Evolutionary conservation across 495 filamentous ascomycete genomes (phyloP), one percentile per base, ranked within the genome.

Genomic region (Penicillium roqueforti): DNA sequence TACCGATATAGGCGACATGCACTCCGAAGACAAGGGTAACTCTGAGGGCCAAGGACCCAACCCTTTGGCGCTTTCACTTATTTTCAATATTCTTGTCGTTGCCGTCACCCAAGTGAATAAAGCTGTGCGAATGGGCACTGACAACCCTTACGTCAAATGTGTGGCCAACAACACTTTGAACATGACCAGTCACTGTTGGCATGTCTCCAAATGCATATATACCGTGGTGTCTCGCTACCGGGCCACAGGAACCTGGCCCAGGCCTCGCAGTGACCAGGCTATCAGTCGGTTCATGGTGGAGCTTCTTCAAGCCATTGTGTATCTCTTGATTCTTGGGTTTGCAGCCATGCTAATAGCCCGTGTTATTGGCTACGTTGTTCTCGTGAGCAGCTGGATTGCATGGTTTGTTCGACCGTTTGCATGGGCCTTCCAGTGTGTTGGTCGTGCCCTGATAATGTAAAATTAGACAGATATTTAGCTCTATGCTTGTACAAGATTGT

Each of bases 391-490:
- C 34, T 77, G 75, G 75, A 59, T 77, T 16, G 39, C 73, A 6
- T 77, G 75, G 75, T 68, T 77, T 47, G 62, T 59, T 1, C 67
- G 55, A 23, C 75, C 75, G 6, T 68, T 77, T 62, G 67, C 60
- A 0, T 73, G 68, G 66, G 51, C 60, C 10, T 63, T 75, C 25
- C 63, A 71, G 9, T 53, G 57, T 23, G 34, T 74, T 20, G 65
- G 62, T 16, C 62, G 62, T 47, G 64, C 60, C 46, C 29, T 76
- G 36, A 44, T 58, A 43, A 44, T 28, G 40, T 62, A 31, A 25
- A 45, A 40, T 60, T 37, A 55, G 23, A 37, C 16, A 3, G n/a
- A 8, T 16, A n/a, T 28, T 23, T 32, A 6, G 29, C 23, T 50
- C 10, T 8, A 22, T 36, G n/a, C 13, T 51, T 36, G 49, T 42